phyloP scores from a whole-genome alignment of 2,329 filamentous ascomycete species.

The Orbilia blumenaviensis region DNA sequence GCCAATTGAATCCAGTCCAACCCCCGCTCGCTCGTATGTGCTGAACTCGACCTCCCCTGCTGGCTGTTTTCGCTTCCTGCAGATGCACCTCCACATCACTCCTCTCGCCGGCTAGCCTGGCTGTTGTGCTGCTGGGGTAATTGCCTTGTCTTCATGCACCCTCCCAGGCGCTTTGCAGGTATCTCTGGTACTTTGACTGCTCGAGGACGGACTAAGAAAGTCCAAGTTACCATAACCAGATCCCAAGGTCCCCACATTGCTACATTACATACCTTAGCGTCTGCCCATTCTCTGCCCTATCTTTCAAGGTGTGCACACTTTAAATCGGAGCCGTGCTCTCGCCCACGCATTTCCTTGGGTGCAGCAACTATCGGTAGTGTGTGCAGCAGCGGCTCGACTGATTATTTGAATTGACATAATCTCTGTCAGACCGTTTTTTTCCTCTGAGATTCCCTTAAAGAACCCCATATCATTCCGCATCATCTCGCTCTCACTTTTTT shows the following conservation, averaged over 20 bases:
- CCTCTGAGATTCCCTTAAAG: slow-evolving; percentile 4
- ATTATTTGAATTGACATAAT: not conserved
- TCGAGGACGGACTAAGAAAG: slow-evolving; percentile 26
- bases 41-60: slow-evolving; percentile 31
- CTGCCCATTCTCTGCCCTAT: slow-evolving; percentile 36
- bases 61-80: slow-evolving; percentile 53
- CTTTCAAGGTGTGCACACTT: slow-evolving; percentile 33
- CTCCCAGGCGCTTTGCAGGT: slow-evolving; percentile 44
- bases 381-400: slow-evolving; percentile 1
- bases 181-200: slow-evolving; percentile 28
- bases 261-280: slow-evolving; percentile 39
- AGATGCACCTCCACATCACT: slow-evolving; percentile 50
- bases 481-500: no score
- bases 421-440: slow-evolving; percentile 22
- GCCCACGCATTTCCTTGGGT: slow-evolving; percentile 32
- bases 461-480: slow-evolving; percentile 32
- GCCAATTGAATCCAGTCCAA: not conserved
- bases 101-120: slow-evolving; percentile 22
- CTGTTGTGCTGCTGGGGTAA: slow-evolving; percentile 24
- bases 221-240: slow-evolving; percentile 36
- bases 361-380: no score
- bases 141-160: slow-evolving; percentile 41
- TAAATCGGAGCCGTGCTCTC: slow-evolving; percentile 38
- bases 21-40: slow-evolving; percentile 20
- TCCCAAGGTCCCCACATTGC: slow-evolving; percentile 24